A percentile compares a stretch with the other conserved stretches of the same genome.
These are phyloP conservation scores for Trichocladium uniseriatum DNA, from an alignment of 495 filamentous ascomycete genomes.

Conservation along the genomic window DNA sequence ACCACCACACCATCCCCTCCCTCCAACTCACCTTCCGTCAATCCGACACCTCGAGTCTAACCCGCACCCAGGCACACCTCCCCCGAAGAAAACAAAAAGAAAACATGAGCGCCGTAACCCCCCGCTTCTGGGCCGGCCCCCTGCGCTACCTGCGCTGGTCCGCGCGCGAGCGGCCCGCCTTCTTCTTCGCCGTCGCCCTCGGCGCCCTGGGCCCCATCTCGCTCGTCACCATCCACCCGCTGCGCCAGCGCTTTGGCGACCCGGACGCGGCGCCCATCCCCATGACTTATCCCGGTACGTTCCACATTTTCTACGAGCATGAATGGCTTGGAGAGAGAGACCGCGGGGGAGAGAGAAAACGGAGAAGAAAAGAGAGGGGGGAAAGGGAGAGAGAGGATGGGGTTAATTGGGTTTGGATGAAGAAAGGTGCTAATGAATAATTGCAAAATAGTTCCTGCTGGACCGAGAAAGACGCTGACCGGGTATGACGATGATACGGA, in stretches of 20 bases:
- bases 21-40: too few species aligned
- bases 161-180: conserved; percentile 73
- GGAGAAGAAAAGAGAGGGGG: too few species aligned
- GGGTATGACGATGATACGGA: conserved; percentile 64
- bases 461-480: conserved; percentile 58
- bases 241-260: conserved; percentile 61
- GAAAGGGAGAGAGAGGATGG: not conserved
- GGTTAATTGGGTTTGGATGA: too few species aligned
- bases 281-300: conserved; percentile 84
- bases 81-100: conserved; percentile 5
- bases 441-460: conserved; percentile 56
- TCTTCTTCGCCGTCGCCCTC: conserved; percentile 73
- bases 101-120: conserved; percentile 49
- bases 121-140: conserved; percentile 75
- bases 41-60: too few species aligned
- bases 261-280: conserved; percentile 61
- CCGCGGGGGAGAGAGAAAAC: too few species aligned
- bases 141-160: conserved; percentile 80
- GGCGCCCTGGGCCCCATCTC: conserved; percentile 61
- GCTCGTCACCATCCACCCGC: conserved; percentile 57
- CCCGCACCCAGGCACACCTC: too few species aligned
- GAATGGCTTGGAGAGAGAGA: too few species aligned
- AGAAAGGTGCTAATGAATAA: conserved; percentile 10
- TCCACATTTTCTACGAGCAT: too few species aligned
- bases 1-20: not conserved